Evolutionary conservation across 2,329 filamentous ascomycete genomes (phyloP).

Genomic region (Aulographum hederae): DNA sequence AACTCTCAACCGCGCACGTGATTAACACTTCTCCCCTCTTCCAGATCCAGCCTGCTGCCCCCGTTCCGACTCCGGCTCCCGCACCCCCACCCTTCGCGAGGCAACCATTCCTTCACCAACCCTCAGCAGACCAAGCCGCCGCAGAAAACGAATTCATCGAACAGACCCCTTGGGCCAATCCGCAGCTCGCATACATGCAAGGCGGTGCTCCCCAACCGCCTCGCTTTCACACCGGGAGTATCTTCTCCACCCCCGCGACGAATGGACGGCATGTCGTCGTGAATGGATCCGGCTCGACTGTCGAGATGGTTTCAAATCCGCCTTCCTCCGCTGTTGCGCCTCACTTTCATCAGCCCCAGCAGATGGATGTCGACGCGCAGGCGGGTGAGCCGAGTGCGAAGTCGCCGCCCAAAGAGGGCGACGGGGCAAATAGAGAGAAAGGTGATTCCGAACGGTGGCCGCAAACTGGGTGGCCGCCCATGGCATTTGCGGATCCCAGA

Average conservation of each 20-base stretch:
- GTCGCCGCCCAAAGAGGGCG: no score
- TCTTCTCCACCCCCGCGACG: neutral
- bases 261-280: neutral
- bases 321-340: neutral
- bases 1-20: no score
- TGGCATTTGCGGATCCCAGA: no score
- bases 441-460: no score
- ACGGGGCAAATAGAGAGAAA: no score
- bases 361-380: no score
- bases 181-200: constrained; percentile 22
- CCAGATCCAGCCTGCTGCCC: constrained; percentile 6
- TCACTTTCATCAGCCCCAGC: no score
- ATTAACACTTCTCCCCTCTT: no score
- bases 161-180: constrained; percentile 83
- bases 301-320: neutral
- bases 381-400: no score
- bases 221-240: neutral
- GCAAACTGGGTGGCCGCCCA: no score
- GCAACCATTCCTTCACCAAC: no score
- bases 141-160: constrained; percentile 78
- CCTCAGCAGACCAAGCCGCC: constrained; percentile 31
- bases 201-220: neutral
- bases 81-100: neutral
- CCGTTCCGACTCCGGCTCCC: constrained; percentile 7
- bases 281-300: neutral